phyloP scores from a whole-genome alignment of 768 basidiomycete genomes.

The Naganishia friedmannii region DNA sequence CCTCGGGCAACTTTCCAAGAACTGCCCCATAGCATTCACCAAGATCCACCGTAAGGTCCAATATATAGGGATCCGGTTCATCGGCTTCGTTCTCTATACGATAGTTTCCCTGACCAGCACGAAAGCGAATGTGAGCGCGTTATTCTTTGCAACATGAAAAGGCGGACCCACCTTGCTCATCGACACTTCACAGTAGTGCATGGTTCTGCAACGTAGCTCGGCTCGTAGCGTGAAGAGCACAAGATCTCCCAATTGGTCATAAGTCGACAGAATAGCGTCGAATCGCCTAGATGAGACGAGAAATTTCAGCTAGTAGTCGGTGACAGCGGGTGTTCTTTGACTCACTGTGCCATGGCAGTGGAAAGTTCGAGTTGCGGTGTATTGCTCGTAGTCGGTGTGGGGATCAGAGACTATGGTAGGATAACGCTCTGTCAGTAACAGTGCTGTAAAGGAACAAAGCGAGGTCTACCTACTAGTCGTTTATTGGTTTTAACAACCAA shows the following conservation, averaged over 20 bases:
- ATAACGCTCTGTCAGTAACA: not conserved
- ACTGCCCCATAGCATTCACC: slow-evolving; percentile 71
- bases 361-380: slow-evolving; percentile 57
- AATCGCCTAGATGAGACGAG: slow-evolving; percentile 65
- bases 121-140: not conserved
- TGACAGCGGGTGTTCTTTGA: slow-evolving; percentile 17
- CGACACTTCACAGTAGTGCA: slow-evolving; percentile 75
- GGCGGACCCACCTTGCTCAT: slow-evolving; percentile 64
- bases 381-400: not conserved
- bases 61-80: slow-evolving; percentile 86
- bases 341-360: slow-evolving; percentile 82
- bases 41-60: slow-evolving; percentile 79
- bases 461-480: not conserved
- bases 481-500: not conserved
- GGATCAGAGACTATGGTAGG: not conserved
- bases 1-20: slow-evolving; percentile 61
- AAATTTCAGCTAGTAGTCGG: not conserved
- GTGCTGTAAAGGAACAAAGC: not conserved
- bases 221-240: slow-evolving; percentile 82
- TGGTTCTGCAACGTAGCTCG: slow-evolving; percentile 78
- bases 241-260: slow-evolving; percentile 80
- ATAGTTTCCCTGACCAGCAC: slow-evolving; percentile 69
- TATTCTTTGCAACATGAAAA: not conserved
- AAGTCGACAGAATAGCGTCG: slow-evolving; percentile 83
- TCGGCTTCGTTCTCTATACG: slow-evolving; percentile 72